Percentiles rank a stretch among this genome's conserved stretches.
Evolutionary conservation across 768 basidiomycete genomes (phyloP).

Genomic region (Cyclocybe cylindracea): DNA sequence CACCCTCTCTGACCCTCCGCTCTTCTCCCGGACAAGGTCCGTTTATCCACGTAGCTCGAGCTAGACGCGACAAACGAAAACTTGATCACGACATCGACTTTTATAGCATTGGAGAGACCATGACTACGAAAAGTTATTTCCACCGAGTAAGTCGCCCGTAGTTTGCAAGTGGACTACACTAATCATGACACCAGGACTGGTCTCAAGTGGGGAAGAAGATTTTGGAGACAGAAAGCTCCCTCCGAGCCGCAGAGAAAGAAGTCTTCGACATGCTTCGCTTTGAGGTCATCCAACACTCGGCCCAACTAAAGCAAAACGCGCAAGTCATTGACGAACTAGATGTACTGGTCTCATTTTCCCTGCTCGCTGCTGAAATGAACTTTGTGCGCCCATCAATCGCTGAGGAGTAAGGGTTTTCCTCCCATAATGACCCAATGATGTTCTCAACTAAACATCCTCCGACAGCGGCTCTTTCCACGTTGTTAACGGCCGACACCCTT

Average conservation of each 20-base stretch:
- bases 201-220: slow-evolving; percentile 72
- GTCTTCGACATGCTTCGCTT: slow-evolving; percentile 70
- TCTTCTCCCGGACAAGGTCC: slow-evolving; percentile 68
- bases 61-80: slow-evolving; percentile 59
- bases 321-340: slow-evolving; percentile 87
- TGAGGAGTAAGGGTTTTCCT: slow-evolving; percentile 55
- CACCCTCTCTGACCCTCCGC: slow-evolving; percentile 73
- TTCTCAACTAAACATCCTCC: slow-evolving; percentile 28
- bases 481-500: slow-evolving; percentile 84
- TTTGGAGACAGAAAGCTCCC: slow-evolving; percentile 51
- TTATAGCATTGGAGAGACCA: slow-evolving; percentile 58
- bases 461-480: slow-evolving; percentile 56
- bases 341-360: slow-evolving; percentile 78
- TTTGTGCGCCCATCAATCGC: slow-evolving; percentile 72
- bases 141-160: slow-evolving; percentile 44
- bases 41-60: slow-evolving; percentile 70
- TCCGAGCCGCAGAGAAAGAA: slow-evolving; percentile 64
- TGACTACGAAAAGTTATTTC: slow-evolving; percentile 70
- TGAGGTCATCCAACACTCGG: slow-evolving; percentile 63
- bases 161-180: neutral
- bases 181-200: slow-evolving; percentile 58
- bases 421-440: neutral
- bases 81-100: slow-evolving; percentile 53
- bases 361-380: slow-evolving; percentile 74
- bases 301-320: slow-evolving; percentile 69